A percentile compares a stretch with the other conserved stretches of the same genome.
Conservation (phyloP, 2,329 filamentous ascomycete species). For the Cryoendolithus antarcticus region DNA sequence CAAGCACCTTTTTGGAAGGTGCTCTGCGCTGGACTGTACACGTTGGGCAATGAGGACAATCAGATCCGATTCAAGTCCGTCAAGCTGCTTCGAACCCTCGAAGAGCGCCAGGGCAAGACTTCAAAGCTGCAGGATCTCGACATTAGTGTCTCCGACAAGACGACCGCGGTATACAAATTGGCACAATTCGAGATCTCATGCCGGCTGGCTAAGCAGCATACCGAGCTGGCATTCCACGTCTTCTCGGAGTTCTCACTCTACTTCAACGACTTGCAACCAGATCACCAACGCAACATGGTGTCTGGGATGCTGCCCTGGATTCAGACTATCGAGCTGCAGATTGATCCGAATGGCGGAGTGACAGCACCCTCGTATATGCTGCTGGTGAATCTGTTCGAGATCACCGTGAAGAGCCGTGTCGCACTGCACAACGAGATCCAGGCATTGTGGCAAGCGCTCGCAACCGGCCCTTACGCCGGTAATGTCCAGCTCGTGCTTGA, state of each 20-base stretch:
- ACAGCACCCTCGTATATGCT: conserved; percentile 90
- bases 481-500: conserved; percentile 92
- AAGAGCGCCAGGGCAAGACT: conserved; percentile 69
- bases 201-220: conserved; percentile 74
- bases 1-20: conserved; percentile 83
- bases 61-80: conserved; percentile 82
- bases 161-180: conserved; percentile 92
- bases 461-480: conserved; percentile 80
- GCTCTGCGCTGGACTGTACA: conserved; percentile 77
- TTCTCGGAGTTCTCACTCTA: conserved; percentile 93
- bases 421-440: conserved; percentile 93
- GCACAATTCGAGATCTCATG: conserved; percentile 96
- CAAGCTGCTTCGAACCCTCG: conserved; percentile 64
- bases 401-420: conserved; percentile 83
- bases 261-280: conserved; percentile 74
- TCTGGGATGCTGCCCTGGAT: conserved; percentile 94
- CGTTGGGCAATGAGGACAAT: conserved; percentile 80
- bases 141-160: conserved; percentile 97
- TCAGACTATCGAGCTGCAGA: conserved; percentile 79
- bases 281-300: conserved; percentile 83
- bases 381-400: conserved; percentile 86
- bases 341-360: conserved; percentile 83
- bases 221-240: conserved; percentile 79
- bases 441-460: conserved; percentile 90
- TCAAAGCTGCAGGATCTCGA: conserved; percentile 95